Base-by-base conservation (phyloP, 306 rosid species). In the Prunus dulcis region DNA sequence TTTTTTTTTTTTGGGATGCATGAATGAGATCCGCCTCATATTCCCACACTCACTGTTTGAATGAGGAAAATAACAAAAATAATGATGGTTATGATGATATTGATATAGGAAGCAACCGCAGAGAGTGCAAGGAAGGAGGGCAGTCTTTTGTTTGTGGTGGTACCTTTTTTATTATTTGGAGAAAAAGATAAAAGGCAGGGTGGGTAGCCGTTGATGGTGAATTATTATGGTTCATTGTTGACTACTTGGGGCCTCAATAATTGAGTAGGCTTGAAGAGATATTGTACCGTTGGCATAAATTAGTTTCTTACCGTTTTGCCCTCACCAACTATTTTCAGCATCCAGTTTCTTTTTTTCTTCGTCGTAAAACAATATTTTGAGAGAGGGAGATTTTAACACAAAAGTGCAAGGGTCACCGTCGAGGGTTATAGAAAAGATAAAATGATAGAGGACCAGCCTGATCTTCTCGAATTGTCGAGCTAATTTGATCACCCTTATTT, bases 241-340 rank as follows among this genome's bases (percentile, higher is more conserved):
- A 73, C 58, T 11, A 45, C 57, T 45, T 1, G 25, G 25, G 45
- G 6, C 69, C 45, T 46, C 57, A 58, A 73, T 60, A 45, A 73
- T 60, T 58, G 46, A 9, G 67, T 58, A 71, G 27, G 22, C 20
- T 55, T 53, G 65, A 55, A n/a, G 47, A 22, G n/a, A 72, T 9
- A 20, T 72, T 57, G 50, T 22, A 38, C 67, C 67, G 76, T 72
- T 72, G n/a, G 55, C 76, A 38, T 38, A 22, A 38, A 52, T 30
- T 14, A 14, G n/a, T 41, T 55, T 71, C 3, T 2, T 15, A 13
- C 25, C 38, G 18, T 28, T 63, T 63, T 63, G 45, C 43, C 45
- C 46, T 30, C 67, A 3, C 45, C 67, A 30, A 30, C 8, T 27
- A 34, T 28, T 5, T 62, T 28, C 34, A 14, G 67, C 43, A 14